A percentile compares a stretch with the other conserved stretches of the same genome.
Evolutionary conservation across 768 basidiomycete genomes (phyloP).

Genomic region (Serendipita sp.): DNA sequence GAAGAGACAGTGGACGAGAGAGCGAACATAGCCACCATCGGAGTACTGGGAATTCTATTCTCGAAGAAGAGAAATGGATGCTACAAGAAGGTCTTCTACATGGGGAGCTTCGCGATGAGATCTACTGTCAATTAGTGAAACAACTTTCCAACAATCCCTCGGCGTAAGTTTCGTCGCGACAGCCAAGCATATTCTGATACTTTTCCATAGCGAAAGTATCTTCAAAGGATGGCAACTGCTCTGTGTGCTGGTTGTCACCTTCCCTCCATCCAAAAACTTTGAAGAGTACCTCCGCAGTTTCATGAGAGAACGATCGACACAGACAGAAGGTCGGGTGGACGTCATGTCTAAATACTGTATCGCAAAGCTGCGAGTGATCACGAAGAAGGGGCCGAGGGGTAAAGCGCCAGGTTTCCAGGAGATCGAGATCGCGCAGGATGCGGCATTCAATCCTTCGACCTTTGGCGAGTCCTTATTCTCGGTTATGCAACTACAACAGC

Average conservation of each 20-base stretch:
- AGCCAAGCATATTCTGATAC: not conserved
- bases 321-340: constrained; percentile 64
- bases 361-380: constrained; percentile 56
- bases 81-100: constrained; percentile 63
- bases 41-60: not conserved
- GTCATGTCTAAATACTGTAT: constrained; percentile 85
- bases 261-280: constrained; percentile 88
- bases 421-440: constrained; percentile 86
- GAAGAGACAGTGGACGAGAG: constrained; percentile 1
- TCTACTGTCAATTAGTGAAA: constrained; percentile 87
- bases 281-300: constrained; percentile 73
- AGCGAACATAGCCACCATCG: not conserved
- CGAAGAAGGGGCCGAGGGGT: constrained; percentile 74
- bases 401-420: constrained; percentile 69
- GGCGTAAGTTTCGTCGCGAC: constrained; percentile 33
- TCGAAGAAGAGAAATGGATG: constrained; percentile 77
- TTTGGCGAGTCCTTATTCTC: constrained; percentile 83
- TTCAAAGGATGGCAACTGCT: constrained; percentile 91
- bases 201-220: constrained; percentile 45
- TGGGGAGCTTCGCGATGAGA: constrained; percentile 80
- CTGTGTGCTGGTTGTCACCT: constrained; percentile 80
- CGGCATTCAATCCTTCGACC: constrained; percentile 87
- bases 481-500: constrained; percentile 68
- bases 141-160: constrained; percentile 73
- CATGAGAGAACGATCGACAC: constrained; percentile 49